Base-by-base conservation (phyloP, 1,284 basidiomycete species). In the Melampsora americana region DNA sequence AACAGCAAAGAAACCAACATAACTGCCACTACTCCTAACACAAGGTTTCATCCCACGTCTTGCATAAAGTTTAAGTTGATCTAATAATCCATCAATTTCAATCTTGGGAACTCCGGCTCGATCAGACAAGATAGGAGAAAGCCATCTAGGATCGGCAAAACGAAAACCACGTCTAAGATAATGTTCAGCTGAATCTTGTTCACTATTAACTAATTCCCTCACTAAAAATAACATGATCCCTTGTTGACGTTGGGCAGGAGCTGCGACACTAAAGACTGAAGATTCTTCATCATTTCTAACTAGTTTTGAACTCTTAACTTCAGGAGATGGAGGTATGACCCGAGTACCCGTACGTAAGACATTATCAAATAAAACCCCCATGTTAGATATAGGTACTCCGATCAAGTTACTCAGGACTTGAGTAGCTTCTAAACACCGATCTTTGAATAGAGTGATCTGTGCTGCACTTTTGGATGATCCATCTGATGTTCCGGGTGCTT, bases 331-430 rank as follows among this genome's bases (percentile, higher is more conserved):
- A 75, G 70, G 39, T 1, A 12, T 9, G 12, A 74, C 23, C 44
- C 69, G 78, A 12, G 84, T 85, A 50, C 85, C 85, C 23, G 85
- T 86, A 6, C 83, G 84, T 30, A 85, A 80, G 26, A 85, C 84
- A 68, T 84, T 84, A 79, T 86, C 85, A 79, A 86, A 85, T 77
- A 94, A 84, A 42, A 86, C 86, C 3, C 93, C 92, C 69, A 72
- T 66, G 4, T 53, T 48, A 6, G 44, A 35, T 0, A 86, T 81
- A 0, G 85, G 83, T 26, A 86, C 81, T 73, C 85, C 84, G 39
- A 86, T 81, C 78, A 85, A 83, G 69, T 83, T 81, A 18, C 85
- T 82, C 26, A 86, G 82, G 35, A 84, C 80, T 61, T 82, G 83
- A 16, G 84, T 84, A 11, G 85, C 85, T 78, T 86, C 84, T 77